Base-by-base conservation (phyloP, 176 grass and related monocot genomes). In the Cenchrus americanus region DNA sequence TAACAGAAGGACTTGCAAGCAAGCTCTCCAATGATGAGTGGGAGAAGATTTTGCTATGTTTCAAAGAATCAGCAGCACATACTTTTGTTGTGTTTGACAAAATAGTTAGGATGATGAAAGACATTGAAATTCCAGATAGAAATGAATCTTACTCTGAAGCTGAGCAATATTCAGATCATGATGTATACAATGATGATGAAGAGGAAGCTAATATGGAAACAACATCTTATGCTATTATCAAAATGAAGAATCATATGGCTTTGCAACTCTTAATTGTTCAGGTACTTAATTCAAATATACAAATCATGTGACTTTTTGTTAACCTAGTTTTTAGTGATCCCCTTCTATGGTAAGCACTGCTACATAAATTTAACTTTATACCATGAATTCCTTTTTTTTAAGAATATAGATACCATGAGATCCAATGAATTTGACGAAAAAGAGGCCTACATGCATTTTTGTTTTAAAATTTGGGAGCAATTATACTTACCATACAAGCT, bases 151-250 rank as follows among this genome's bases (percentile, higher is more conserved):
- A 86, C 78, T 89, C 89, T 74, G 93, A 96, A 69, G 87, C 69
- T 80, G 96, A 96, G 67, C 89, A 88, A 66, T 94, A 95, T 88
- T 96, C 89, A 83, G 91, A 99, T 76, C 75, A 86, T 42, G 96
- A 92, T 51, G 86, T 83, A 81, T 88, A 88, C 81, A 93, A 94
- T 82, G 73, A 86, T 57, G 91, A 98, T 48, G 93, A 92, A 40
- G 92, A 97, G 77, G 96, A 94, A 83, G 93, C 90, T 66, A 92
- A 94, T 83, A 92, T 94, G 89, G 92, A 94, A 78, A 94, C 89
- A 17, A 21, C 89, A 17, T 92, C 92, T 55, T 94, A 92, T 79
- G 89, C 92, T 26, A 87, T 92, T 82, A 44, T 89, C 44, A 89
- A 86, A 61, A 82, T 92, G 87, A 94, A 80, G 47, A 84, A 88